A percentile compares a stretch with the other conserved stretches of the same genome.
These are phyloP conservation scores for Panus rudis DNA, from an alignment of 768 basidiomycete genomes.

Conservation along the genomic window DNA sequence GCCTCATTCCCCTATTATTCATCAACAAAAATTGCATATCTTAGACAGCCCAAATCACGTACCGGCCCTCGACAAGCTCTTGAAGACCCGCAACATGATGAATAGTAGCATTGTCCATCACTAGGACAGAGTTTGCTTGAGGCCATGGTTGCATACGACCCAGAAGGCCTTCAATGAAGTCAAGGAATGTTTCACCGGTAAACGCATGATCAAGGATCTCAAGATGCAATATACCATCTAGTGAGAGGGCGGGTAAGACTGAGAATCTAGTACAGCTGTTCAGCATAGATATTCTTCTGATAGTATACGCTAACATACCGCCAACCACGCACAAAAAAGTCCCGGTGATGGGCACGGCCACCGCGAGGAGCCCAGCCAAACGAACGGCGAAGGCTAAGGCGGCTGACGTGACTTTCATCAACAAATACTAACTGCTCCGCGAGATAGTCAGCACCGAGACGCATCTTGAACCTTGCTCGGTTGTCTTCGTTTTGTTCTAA, in stretches of 20 bases:
- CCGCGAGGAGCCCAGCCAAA: constrained; percentile 24
- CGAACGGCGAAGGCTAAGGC: constrained; percentile 14
- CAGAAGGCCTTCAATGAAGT: constrained; percentile 24
- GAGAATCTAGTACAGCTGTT: constrained; percentile 19
- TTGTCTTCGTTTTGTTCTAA: constrained; percentile 12
- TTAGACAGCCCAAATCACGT: neutral
- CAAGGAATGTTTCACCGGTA: constrained; percentile 12
- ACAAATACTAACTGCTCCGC: constrained; percentile 25
- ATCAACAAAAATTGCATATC: neutral
- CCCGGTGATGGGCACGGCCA: constrained; percentile 13
- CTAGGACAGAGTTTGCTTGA: constrained; percentile 15
- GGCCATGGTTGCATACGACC: constrained; percentile 30
- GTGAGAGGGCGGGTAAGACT: constrained; percentile 24
- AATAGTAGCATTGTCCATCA: constrained; percentile 27
- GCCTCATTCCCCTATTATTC: constrained; percentile 12
- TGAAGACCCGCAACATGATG: constrained; percentile 24
- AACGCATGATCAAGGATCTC: constrained; percentile 18
- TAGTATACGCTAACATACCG: constrained; percentile 13
- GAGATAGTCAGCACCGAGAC: constrained; percentile 9
- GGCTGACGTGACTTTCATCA: constrained; percentile 29
- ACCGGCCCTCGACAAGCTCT: constrained; percentile 22
- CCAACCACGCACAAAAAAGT: constrained; percentile 23
- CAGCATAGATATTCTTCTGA: neutral
- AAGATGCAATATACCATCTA: constrained; percentile 20
- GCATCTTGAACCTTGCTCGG: constrained; percentile 4